Base-by-base conservation (phyloP, 768 basidiomycete species). In the Russula compacta region DNA sequence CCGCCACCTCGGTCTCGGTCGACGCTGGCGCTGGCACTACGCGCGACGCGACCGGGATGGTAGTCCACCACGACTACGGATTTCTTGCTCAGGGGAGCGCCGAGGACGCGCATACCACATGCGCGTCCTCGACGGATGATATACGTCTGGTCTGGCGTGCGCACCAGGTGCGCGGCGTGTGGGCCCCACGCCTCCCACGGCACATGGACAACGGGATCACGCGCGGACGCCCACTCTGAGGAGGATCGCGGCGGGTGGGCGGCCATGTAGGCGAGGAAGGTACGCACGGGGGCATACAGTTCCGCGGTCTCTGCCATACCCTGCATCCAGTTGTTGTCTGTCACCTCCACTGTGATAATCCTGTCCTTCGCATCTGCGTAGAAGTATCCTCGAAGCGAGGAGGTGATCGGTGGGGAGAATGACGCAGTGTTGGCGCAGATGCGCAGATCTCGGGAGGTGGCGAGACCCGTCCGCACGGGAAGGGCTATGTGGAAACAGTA, bases 131-230 rank as follows among this genome's bases (percentile, higher is more conserved):
- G 56, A 7, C 51, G 56, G 32, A 62, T 36, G 21, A 58, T 62
- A 44, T 58, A 58, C 15, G 56, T 17, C 15, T 53, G 56, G 39
- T 38, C 51, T 19, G 32, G 1, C 5, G 51, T 3, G 12, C 61
- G 61, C 46, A 62, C 33, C 19, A 62, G 32, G 42, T 53, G 56
- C 32, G 61, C 56, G 11, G 56, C 61, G 19, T 52, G 39, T 0
- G 61, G 56, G 5, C 56, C 61, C 61, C 61, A 62, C 7, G 50
- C 38, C 8, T 53, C 61, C 61, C 61, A 62, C 2, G 50, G 56
- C 15, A 62, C 61, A 6, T 61, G 6, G 2, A 61, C 5, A 2
- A 53, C 4, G 12, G 38, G 60, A 2, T 12, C 21, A 17, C n/a
- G 39, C 19, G 36, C 4, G 35, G 58, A 38, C 3, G 50, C 10